These are phyloP conservation scores for Cryptosporidium meleagridis DNA, from an alignment of 169 alveolate species.

Conservation along the genomic window DNA sequence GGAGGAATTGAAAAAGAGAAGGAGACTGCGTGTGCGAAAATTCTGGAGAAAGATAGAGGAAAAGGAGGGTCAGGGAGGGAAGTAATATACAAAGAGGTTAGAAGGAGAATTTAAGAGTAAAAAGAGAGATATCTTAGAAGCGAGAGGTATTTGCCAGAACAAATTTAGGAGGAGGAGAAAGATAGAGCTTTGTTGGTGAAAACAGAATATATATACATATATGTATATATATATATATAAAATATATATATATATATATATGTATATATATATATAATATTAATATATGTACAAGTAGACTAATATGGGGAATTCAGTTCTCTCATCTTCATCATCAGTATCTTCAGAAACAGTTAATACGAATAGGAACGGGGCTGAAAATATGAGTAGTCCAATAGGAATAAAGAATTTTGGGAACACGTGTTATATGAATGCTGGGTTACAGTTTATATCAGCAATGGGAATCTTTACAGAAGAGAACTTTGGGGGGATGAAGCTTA, in stretches of 20 bases:
- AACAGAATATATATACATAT: no score
- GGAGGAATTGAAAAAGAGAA: background rate
- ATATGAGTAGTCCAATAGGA: constrained; percentile 62
- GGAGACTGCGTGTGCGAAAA: background rate
- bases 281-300: background rate
- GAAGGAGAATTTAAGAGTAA: background rate
- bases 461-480: constrained; percentile 55
- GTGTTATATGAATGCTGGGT: constrained; percentile 77
- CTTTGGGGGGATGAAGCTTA: constrained; percentile 23
- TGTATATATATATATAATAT: background rate
- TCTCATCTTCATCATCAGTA: constrained; percentile 7
- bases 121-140: background rate
- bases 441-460: constrained; percentile 63
- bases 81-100: background rate
- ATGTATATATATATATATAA: background rate
- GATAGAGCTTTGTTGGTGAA: background rate
- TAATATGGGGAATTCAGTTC: constrained; percentile 56
- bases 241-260: background rate
- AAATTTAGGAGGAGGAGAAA: background rate
- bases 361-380: constrained; percentile 7
- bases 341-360: constrained; percentile 53
- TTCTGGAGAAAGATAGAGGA: background rate
- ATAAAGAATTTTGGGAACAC: constrained; percentile 74
- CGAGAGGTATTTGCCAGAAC: background rate
- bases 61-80: background rate